Conservation (phyloP, 257 asterid species). For the Oldenlandia corymbosa region DNA sequence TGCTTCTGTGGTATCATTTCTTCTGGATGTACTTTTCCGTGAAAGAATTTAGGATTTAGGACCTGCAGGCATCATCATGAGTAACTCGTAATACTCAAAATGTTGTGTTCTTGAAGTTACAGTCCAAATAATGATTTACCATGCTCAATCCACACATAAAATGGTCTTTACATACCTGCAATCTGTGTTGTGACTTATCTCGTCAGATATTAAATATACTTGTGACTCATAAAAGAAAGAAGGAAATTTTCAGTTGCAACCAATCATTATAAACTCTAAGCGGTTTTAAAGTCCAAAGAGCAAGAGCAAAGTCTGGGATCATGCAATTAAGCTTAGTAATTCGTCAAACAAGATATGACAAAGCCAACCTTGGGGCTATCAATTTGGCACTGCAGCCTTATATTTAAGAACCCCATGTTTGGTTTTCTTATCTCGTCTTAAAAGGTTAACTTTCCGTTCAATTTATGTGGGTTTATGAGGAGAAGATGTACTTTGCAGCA, state of each 20-base stretch:
- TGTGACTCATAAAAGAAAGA: background rate
- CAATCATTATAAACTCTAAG: background rate
- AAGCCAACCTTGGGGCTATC: background rate
- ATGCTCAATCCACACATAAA: background rate
- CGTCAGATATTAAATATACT: background rate
- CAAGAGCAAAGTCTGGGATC: background rate
- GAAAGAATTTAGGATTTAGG: slow-evolving; percentile 22
- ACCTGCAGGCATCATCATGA: slow-evolving; percentile 20
- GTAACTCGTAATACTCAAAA: background rate
- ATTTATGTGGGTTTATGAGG: background rate
- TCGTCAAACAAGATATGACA: background rate
- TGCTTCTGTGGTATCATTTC: slow-evolving; percentile 14
- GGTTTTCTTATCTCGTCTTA: background rate
- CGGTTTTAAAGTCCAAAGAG: background rate
- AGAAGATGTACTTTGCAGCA: slow-evolving; percentile 8
- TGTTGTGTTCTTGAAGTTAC: background rate
- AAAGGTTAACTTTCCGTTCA: background rate
- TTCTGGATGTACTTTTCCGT: slow-evolving; percentile 28
- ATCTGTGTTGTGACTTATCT: background rate
- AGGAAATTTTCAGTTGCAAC: background rate
- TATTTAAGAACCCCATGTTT: slow-evolving; percentile 2
- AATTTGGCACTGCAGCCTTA: background rate
- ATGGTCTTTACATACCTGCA: background rate
- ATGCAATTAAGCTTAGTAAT: background rate
- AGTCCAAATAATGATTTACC: background rate